These are phyloP conservation scores for Fragaria iinumae DNA, from an alignment of 306 rosid species.

Conservation along the genomic window DNA sequence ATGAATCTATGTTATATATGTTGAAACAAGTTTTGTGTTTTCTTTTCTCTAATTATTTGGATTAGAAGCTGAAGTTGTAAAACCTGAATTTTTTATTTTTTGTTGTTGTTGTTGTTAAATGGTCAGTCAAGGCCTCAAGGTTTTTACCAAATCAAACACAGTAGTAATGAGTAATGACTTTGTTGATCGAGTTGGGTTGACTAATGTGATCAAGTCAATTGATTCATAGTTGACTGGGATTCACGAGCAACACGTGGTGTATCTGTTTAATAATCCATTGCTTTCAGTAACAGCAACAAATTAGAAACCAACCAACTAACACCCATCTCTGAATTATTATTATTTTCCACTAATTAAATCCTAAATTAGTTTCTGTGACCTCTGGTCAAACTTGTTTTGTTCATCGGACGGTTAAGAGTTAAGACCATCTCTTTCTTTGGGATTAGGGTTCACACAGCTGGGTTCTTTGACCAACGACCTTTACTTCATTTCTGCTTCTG, in stretches of 20 bases:
- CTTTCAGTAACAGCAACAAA: slow-evolving; percentile 9
- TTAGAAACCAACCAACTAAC: background rate
- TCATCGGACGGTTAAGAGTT: background rate
- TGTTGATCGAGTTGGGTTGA: too few species aligned
- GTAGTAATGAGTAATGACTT: too few species aligned
- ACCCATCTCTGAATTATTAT: background rate
- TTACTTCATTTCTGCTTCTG: background rate
- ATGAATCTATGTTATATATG: too few species aligned
- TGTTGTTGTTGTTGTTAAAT: too few species aligned
- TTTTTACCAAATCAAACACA: too few species aligned
- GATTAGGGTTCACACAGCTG: slow-evolving; percentile 18
- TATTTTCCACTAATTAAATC: background rate
- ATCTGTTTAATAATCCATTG: background rate
- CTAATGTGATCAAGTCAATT: background rate
- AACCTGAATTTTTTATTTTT: too few species aligned
- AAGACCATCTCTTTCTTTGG: background rate
- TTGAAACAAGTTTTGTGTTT: too few species aligned
- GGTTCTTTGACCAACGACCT: background rate
- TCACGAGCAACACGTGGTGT: background rate
- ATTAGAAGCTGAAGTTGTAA: too few species aligned
- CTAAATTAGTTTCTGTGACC: background rate
- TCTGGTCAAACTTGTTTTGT: background rate
- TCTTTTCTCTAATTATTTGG: too few species aligned
- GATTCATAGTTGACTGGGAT: background rate
- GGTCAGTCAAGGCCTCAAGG: too few species aligned